Conservation (phyloP, 306 rosid genomes). For the Vigna radiata region DNA sequence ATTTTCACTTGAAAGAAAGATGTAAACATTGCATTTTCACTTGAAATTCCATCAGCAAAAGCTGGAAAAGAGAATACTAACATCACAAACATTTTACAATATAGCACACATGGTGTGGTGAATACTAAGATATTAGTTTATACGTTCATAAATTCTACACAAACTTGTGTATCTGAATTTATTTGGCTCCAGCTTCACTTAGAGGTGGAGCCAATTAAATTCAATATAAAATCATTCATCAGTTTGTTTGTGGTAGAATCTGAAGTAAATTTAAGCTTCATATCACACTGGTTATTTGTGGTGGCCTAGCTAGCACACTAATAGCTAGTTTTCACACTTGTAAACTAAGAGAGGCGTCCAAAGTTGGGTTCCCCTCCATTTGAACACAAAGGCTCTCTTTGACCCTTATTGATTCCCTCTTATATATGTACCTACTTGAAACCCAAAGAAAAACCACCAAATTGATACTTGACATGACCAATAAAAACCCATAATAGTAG, state of each 20-base stretch:
- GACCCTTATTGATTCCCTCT: slow-evolving; percentile 48
- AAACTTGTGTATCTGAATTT: slow-evolving; percentile 35
- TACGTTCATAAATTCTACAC: slow-evolving; percentile 28
- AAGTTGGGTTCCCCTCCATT: slow-evolving; percentile 49
- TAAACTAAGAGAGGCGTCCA: slow-evolving; percentile 58
- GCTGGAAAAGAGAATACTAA: background rate
- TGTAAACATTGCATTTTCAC: background rate
- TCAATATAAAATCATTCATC: slow-evolving; percentile 9
- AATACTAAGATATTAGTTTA: slow-evolving; percentile 12
- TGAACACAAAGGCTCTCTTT: slow-evolving; percentile 50
- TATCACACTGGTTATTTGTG: slow-evolving; percentile 25
- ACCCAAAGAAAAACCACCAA: slow-evolving; percentile 55
- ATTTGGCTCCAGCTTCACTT: slow-evolving; percentile 31
- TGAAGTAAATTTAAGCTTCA: slow-evolving; percentile 17
- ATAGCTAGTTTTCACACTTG: slow-evolving; percentile 45
- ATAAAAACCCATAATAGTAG: slow-evolving; percentile 79
- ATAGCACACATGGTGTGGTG: slow-evolving; percentile 21
- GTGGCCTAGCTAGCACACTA: slow-evolving; percentile 6
- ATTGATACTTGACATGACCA: slow-evolving; percentile 49
- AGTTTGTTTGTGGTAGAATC: slow-evolving; percentile 35
- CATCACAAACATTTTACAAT: slow-evolving; percentile 42
- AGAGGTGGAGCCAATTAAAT: slow-evolving; percentile 19
- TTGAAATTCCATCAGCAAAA: slow-evolving; percentile 23
- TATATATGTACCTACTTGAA: slow-evolving; percentile 55
- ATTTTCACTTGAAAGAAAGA: slow-evolving; percentile 11